Evolutionary conservation across 179 eudicot species (phyloP), one percentile per base, ranked within the genome.

Genomic region (Beta corolliflora): DNA sequence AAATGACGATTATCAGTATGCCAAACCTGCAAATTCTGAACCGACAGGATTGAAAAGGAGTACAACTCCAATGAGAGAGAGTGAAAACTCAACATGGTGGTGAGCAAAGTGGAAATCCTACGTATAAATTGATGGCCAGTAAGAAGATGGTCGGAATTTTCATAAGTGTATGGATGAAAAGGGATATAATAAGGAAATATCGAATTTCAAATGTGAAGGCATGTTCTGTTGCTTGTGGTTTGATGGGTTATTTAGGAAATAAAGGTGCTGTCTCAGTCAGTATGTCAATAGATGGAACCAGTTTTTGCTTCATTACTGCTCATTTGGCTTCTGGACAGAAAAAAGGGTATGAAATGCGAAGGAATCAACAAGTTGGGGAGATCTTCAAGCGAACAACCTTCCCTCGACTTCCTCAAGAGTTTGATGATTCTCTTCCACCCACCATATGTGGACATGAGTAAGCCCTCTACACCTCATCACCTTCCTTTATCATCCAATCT

Each of bases 321-420:
- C 98, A 94, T 76, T 88, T 94, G 82, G 97, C 98, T 41, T 94
- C 97, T 1, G 98, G 98, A 14, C 93, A 90, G 71, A 94, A 90
- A 88, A 94, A 90, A 88, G 98, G 98, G 44, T 94, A 94, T 76
- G 97, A 92, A 80, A 82, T 85, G 46, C 79, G 92, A 79, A 88
- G 98, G 85, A 94, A 94, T 71, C 84, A 78, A 64, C 92, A 94
- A 73, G 97, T 88, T 16, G 81, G 88, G 36, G 91, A 92, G 82
- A 92, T 90, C 69, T 85, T 94, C 36, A 89, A 82, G 84, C 85
- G 89, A 76, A 88, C 97, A 88, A 29, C 89, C 91, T 73, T 92
- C 76, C 82, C 87, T 68, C 81, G 91, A 84, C 55, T 91, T 86
- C 77, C 91, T 87, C 21, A 85, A 64, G 84, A 88, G 78, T 68